These are phyloP conservation scores for Trichophyton equinum DNA, from an alignment of 2,329 filamentous ascomycete species.

Conservation along the genomic window DNA sequence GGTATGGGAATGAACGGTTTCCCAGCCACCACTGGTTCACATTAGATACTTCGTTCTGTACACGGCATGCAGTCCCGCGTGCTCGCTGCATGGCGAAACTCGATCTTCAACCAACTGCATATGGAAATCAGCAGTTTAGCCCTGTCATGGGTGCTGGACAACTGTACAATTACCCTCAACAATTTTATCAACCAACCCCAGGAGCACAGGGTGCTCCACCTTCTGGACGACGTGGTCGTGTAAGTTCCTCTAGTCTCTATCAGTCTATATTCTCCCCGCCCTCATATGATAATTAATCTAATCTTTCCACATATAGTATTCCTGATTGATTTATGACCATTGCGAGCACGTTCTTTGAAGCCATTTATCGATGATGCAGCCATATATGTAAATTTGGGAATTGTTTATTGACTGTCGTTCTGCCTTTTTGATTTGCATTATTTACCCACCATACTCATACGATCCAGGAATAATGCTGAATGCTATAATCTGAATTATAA, in stretches of 20 bases:
- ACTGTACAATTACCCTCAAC: conserved; percentile 43
- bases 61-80: no score
- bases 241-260: conserved; percentile 25
- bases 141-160: conserved; percentile 32
- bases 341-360: conserved; percentile 1
- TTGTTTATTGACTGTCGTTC: background rate
- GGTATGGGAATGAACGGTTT: conserved; percentile 30
- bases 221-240: conserved; percentile 43
- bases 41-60: conserved; percentile 31
- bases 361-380: conserved; percentile 3
- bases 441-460: background rate
- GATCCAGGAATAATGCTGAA: background rate
- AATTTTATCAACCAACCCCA: conserved; percentile 36
- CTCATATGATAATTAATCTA: background rate
- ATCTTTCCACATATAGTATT: background rate
- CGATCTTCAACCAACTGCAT: conserved; percentile 39
- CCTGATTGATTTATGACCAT: conserved; percentile 2
- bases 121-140: conserved; percentile 33
- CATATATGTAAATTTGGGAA: conserved; percentile 4
- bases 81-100: no score
- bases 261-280: background rate
- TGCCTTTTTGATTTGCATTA: background rate
- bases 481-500: background rate
- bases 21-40: conserved; percentile 23
- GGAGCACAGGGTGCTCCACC: conserved; percentile 32